A percentile compares a stretch with the other conserved stretches of the same genome.
phyloP scores from a whole-genome alignment of 129 eudicot genomes.

The Artemisia tridentata region DNA sequence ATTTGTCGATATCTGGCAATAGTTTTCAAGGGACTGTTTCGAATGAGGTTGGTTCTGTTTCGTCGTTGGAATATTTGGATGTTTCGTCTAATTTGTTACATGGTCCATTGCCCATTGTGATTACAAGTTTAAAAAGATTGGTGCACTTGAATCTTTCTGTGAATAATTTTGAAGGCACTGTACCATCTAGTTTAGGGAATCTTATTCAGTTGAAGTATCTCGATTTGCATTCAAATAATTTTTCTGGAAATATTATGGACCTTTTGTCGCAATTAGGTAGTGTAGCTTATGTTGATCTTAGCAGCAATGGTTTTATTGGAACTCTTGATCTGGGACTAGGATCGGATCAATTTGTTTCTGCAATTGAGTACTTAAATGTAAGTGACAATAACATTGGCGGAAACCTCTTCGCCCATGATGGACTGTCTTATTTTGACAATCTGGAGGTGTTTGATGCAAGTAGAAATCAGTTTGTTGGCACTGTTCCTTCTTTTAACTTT shows the following conservation, averaged over 20 bases:
- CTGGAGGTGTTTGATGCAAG: constrained; percentile 83
- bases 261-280: constrained; percentile 53
- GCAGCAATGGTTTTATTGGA: constrained; percentile 60
- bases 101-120: constrained; percentile 47
- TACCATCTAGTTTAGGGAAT: constrained; percentile 44
- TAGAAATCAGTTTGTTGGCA: constrained; percentile 61
- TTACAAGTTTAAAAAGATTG: constrained; percentile 38
- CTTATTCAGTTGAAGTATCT: constrained; percentile 50
- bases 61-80: constrained; percentile 52
- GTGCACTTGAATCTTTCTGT: constrained; percentile 54
- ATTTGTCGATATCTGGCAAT: constrained; percentile 57
- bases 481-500: constrained; percentile 73
- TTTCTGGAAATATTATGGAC: constrained; percentile 56
- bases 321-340: constrained; percentile 65
- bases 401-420: constrained; percentile 77
- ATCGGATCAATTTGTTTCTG: constrained; percentile 49
- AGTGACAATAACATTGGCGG: constrained; percentile 67
- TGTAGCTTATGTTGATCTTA: constrained; percentile 58
- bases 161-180: constrained; percentile 48
- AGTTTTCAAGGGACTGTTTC: constrained; percentile 47
- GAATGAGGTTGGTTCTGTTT: constrained; percentile 35
- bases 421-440: constrained; percentile 76
- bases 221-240: constrained; percentile 63
- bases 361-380: constrained; percentile 55
- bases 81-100: constrained; percentile 52